These are phyloP conservation scores for Solanum hybrid DNA, from an alignment of 305 asterid genomes.

Conservation along the genomic window DNA sequence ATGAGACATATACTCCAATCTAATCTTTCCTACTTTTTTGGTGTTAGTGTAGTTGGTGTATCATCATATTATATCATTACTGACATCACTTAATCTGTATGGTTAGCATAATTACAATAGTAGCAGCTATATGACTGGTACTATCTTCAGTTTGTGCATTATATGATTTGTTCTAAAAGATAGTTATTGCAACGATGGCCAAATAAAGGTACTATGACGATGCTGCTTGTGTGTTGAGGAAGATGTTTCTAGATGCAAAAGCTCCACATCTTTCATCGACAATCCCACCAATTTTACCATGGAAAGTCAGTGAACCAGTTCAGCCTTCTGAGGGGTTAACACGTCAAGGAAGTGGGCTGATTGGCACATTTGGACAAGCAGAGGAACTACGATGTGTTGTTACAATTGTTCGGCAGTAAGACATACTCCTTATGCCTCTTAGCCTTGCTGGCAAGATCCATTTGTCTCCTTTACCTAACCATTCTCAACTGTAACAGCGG, in stretches of 20 bases:
- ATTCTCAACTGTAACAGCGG: slow-evolving; percentile 53
- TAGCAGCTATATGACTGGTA: not conserved
- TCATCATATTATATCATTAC: not conserved
- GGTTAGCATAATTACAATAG: not conserved
- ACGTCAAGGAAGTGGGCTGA: slow-evolving; percentile 92
- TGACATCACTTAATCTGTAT: not conserved
- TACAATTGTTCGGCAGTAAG: slow-evolving; percentile 91
- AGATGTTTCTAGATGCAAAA: slow-evolving; percentile 92
- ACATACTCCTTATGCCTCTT: slow-evolving; percentile 11
- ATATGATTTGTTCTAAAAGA: not conserved
- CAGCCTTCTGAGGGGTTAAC: slow-evolving; percentile 83
- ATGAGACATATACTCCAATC: not conserved
- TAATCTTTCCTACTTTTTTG: not conserved
- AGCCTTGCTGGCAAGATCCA: not conserved
- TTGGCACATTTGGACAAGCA: slow-evolving; percentile 80
- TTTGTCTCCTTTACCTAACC: slow-evolving; percentile 11
- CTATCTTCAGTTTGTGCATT: slow-evolving; percentile 1
- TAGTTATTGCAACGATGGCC: not conserved
- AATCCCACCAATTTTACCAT: slow-evolving; percentile 82
- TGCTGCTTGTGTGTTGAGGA: slow-evolving; percentile 92
- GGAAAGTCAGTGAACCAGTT: slow-evolving; percentile 83
- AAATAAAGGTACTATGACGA: slow-evolving; percentile 80
- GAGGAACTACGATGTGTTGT: slow-evolving; percentile 97
- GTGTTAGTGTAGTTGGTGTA: not conserved
- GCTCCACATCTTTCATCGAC: slow-evolving; percentile 92